Base-by-base conservation (phyloP, 371 early-diverging fungal genomes). In the Mucor racemosus region DNA sequence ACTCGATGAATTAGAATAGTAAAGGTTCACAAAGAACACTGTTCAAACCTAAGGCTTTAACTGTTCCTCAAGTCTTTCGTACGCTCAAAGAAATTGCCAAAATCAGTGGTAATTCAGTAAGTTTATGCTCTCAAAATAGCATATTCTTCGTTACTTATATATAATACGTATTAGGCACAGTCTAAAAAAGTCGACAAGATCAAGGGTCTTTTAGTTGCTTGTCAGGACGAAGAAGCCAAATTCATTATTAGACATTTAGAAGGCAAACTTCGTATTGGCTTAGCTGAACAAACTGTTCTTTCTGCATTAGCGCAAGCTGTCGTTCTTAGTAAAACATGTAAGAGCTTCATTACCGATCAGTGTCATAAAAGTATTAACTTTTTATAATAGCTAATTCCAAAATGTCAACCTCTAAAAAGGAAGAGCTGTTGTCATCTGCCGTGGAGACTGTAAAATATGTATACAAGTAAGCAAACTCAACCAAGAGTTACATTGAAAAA, bases 191-290 rank as follows among this genome's bases (percentile, higher is more conserved):
- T 94, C 10, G 90, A 91, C 48, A 90, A 90, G 71, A 99, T 99
- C 60, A 88, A 89, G 38, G 74, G 85, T 4, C 74, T 99, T 53
- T 78, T 99, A 54, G 92, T 93, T 3, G 86, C 93, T 9, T 96
- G 97, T 72, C 77, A 83, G 50, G 94, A 89, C 44, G 89, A 82
- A 63, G 99, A 99, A 76, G 90, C 97, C 48, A 97, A 96, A 73
- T 99, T 90, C 68, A 78, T 99, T 59, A 95, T 98, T 65, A 79
- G 97, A 60, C 94, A 95, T 33, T 80, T 99, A 21, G 98, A 97
- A 75, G 99, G 99, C 17, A 97, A 97, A 66, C 86, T 99, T 42
- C 90, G 99, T 35, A 99, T 99, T 68, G 99, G 99, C 38, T 82
- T 99, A 31, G 99, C 99, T 0, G 99, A 98, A 78, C 91, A 96